Evolutionary conservation across 2,329 filamentous ascomycete species (phyloP), one percentile per base, ranked within the genome.

Genomic region (Fusarium sp.): DNA sequence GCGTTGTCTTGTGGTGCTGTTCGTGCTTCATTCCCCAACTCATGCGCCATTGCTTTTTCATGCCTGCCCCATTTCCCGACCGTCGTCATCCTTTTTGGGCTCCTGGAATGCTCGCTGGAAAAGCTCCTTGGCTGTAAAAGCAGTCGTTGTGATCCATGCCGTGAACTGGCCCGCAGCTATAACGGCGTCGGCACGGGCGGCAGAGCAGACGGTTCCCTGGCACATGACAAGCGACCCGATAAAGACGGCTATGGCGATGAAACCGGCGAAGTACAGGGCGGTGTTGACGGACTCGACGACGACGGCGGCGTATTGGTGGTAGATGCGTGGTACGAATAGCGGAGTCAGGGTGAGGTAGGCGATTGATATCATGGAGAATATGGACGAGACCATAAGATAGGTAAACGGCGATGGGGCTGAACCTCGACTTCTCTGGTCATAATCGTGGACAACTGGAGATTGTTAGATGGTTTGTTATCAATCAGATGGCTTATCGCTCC

Each of bases 181-280:
- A 40, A 83, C 84, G n/a, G 83, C 81, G 60, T 83, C 81, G 42
- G 85, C 85, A 20, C 83, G 83, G 39, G 85, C 86, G 14, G 84
- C 81, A 23, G 79, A 79, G 78, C 88, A 90, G 24, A 88, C 84
- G 36, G 78, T 79, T 40, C 87, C 87, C 26, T 81, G 79, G 77
- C 87, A 89, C 78, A 87, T 86, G 55, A 83, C 76, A 48, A 89
- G 78, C 51, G 79, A 78, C 73, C 81, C 79, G 66, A 89, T 82
- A 77, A 88, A 89, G 64, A 85, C 81, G 42, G 85, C 80, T 20
- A 89, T 81, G 11, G 85, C 85, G 69, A 88, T 81, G 77, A 89
- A 89, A 56, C 86, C 86, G 20, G 82, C 79, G 74, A 89, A 86
- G 78, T 87, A 88, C 73, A 89, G 84, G 56, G 88, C 65, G 6